A percentile compares a stretch with the other conserved stretches of the same genome.
Conservation (phyloP, 805 yeast species). For the Candida berthetii region DNA sequence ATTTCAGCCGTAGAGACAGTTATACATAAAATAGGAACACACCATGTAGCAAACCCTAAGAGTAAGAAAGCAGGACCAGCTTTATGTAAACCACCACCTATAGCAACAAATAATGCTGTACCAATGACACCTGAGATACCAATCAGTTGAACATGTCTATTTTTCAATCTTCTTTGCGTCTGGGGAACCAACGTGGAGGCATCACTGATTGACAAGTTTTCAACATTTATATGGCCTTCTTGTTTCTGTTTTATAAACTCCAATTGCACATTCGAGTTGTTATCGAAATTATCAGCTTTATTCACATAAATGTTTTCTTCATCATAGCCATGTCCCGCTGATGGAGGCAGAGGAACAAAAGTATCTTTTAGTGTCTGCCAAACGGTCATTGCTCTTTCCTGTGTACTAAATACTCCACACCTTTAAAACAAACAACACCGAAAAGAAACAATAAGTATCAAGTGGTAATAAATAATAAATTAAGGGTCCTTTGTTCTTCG, state of each 20-base stretch:
- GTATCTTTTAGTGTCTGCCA: conserved; percentile 9
- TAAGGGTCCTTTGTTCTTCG: no score
- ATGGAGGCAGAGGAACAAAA: conserved; percentile 15
- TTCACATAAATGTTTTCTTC: background rate
- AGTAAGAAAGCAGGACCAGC: conserved; percentile 60
- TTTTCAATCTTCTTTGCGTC: conserved; percentile 45
- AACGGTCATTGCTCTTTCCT: background rate
- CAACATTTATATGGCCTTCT: background rate
- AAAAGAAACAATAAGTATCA: no score
- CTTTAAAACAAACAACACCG: no score
- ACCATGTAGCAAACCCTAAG: conserved; percentile 64
- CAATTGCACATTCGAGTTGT: background rate
- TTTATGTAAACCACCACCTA: conserved; percentile 53
- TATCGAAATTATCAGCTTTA: background rate
- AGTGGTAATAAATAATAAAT: no score
- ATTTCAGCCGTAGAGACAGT: conserved; percentile 74
- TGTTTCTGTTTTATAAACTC: background rate
- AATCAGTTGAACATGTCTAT: conserved; percentile 72
- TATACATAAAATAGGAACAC: conserved; percentile 58
- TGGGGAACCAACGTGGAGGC: conserved; percentile 15
- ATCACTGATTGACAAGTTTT: conserved; percentile 10
- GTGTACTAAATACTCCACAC: background rate
- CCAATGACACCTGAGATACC: conserved; percentile 83
- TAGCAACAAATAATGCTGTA: conserved; percentile 70
- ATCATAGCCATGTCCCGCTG: background rate